phyloP scores from a whole-genome alignment of 331 rosid species.

The Quercus lobata region DNA sequence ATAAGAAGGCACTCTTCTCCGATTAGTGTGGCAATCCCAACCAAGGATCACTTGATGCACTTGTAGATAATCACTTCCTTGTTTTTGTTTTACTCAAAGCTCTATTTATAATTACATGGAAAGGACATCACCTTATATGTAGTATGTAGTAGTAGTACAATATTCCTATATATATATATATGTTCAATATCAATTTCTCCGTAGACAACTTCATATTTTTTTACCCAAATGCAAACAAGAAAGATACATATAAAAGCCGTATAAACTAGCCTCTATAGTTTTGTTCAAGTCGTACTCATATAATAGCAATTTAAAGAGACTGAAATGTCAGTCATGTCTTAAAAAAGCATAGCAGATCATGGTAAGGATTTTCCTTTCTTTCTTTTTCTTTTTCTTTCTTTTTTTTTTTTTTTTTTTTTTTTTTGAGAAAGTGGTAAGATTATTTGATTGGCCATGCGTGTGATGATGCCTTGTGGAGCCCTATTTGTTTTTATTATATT shows the following conservation, averaged over 20 bases:
- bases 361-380: too few species aligned
- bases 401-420: too few species aligned
- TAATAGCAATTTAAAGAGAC: not conserved
- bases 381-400: too few species aligned
- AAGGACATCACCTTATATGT: not conserved
- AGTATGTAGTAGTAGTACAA: not conserved
- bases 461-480: slow-evolving; percentile 21
- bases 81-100: not conserved
- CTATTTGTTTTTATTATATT: not conserved
- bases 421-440: not conserved
- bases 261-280: not conserved
- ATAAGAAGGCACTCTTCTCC: too few species aligned
- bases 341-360: slow-evolving; percentile 1
- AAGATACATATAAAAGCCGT: not conserved
- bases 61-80: not conserved
- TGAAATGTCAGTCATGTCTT: slow-evolving; percentile 3
- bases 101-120: not conserved
- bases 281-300: not conserved
- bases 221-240: not conserved
- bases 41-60: too few species aligned
- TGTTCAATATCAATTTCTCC: not conserved
- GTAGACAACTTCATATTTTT: not conserved
- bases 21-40: too few species aligned
- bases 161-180: too few species aligned
- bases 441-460: slow-evolving; percentile 18